Conservation (phyloP, 306 rosid genomes). For the Rubus idaeus region DNA sequence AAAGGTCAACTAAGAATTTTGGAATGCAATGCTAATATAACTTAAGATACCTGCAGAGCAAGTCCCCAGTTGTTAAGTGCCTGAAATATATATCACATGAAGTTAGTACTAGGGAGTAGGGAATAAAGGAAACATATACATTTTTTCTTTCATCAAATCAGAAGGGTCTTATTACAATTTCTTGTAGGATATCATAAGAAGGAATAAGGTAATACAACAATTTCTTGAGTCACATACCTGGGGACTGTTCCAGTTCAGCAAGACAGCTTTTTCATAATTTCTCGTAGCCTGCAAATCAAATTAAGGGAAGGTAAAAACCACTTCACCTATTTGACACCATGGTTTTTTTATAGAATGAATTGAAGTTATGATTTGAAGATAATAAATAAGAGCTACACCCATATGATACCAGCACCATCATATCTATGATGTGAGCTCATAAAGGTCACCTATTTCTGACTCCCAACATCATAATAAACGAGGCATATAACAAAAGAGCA, state of each 20-base stretch:
- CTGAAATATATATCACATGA: constrained; percentile 56
- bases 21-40: constrained; percentile 4
- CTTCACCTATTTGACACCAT: not conserved
- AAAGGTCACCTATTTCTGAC: constrained; percentile 5
- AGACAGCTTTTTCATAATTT: constrained; percentile 91
- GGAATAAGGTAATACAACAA: not conserved
- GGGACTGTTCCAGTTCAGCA: constrained; percentile 98
- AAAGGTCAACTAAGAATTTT: not conserved
- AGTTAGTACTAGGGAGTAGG: constrained; percentile 22
- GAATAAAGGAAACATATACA: not conserved
- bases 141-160: not conserved
- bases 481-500: not conserved
- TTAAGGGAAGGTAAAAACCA: constrained; percentile 19
- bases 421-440: not conserved
- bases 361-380: not conserved
- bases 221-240: constrained; percentile 60
- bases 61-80: constrained; percentile 99
- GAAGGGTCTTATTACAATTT: not conserved
- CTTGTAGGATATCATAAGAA: constrained; percentile 1
- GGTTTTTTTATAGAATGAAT: not conserved
- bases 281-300: constrained; percentile 73
- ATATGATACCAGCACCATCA: not conserved
- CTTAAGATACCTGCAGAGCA: constrained; percentile 82
- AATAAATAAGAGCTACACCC: not conserved
- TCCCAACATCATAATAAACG: not conserved